Evolutionary conservation across 1,284 basidiomycete species (phyloP).

Genomic region (Thecaphora frezii): DNA sequence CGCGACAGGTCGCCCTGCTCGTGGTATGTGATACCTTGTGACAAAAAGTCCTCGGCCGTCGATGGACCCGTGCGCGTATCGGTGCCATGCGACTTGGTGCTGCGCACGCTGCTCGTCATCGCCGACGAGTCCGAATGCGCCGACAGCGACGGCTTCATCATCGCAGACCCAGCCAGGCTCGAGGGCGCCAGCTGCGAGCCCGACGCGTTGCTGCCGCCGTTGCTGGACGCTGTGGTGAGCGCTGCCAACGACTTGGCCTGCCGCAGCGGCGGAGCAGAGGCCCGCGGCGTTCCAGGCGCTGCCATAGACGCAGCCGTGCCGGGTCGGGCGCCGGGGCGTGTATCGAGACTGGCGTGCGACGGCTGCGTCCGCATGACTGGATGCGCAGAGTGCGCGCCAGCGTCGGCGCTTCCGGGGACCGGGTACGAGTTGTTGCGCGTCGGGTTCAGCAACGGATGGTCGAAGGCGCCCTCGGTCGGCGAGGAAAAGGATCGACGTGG

Average conservation of each 20-base stretch:
- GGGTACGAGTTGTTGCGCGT: slow-evolving; percentile 2
- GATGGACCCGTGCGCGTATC: slow-evolving; percentile 37
- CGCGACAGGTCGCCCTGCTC: slow-evolving; percentile 74
- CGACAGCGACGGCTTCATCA: slow-evolving; percentile 17
- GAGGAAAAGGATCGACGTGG: slow-evolving; percentile 1
- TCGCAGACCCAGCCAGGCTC: slow-evolving; percentile 8
- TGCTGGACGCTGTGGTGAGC: slow-evolving; percentile 1
- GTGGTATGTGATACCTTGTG: slow-evolving; percentile 73
- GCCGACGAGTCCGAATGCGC: slow-evolving; percentile 4
- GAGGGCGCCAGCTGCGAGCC: not conserved
- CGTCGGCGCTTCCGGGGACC: slow-evolving; percentile 1
- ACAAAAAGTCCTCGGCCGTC: slow-evolving; percentile 46
- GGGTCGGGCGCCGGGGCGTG: too few relatives aligned
- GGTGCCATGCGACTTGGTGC: slow-evolving; percentile 14
- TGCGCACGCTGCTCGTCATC: not conserved
- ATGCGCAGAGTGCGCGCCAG: too few relatives aligned
- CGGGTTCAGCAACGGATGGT: not conserved
- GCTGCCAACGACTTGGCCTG: slow-evolving; percentile 22
- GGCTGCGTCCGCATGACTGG: not conserved
- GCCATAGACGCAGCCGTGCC: too few relatives aligned
- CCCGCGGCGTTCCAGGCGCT: too few relatives aligned
- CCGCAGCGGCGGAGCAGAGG: slow-evolving; percentile 11
- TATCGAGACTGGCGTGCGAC: too few relatives aligned
- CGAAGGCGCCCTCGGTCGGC: not conserved
- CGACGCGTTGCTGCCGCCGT: not conserved